A percentile compares a stretch with the other conserved stretches of the same genome.
Conservation (phyloP, 2,329 filamentous ascomycete genomes). For the Ascochyta clinopodiicola region DNA sequence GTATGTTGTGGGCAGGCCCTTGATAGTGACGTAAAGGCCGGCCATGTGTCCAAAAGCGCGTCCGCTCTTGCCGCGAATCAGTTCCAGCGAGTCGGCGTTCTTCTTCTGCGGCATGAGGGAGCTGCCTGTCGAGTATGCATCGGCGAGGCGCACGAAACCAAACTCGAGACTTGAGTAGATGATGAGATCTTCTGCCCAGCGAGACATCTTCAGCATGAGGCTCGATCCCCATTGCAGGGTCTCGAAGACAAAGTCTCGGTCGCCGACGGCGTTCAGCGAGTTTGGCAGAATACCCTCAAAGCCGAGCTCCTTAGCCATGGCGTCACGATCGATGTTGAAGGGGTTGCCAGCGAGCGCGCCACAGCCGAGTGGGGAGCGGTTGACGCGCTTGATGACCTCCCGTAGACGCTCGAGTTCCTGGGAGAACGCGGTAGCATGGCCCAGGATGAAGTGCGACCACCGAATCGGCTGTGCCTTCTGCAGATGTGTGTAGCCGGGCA, state of each 20-base stretch:
- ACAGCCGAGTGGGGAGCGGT: slow-evolving; percentile 72
- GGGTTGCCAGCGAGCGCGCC: slow-evolving; percentile 83
- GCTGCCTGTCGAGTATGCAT: slow-evolving; percentile 80
- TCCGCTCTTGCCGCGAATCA: slow-evolving; percentile 79
- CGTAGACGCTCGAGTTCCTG: slow-evolving; percentile 78
- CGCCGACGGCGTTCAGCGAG: slow-evolving; percentile 76
- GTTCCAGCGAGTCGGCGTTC: slow-evolving; percentile 76
- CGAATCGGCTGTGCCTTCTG: slow-evolving; percentile 82
- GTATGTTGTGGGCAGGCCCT: slow-evolving; percentile 80
- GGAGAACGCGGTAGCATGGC: slow-evolving; percentile 74
- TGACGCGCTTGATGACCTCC: slow-evolving; percentile 76
- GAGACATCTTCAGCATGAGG: slow-evolving; percentile 79
- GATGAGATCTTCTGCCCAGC: slow-evolving; percentile 87
- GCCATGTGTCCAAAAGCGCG: slow-evolving; percentile 82
- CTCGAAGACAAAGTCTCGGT: slow-evolving; percentile 84
- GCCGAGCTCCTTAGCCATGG: slow-evolving; percentile 79
- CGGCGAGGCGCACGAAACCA: slow-evolving; percentile 75
- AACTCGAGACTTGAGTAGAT: slow-evolving; percentile 81
- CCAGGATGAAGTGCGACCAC: slow-evolving; percentile 83
- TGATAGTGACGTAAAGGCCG: slow-evolving; percentile 77
- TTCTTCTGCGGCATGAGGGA: slow-evolving; percentile 86
- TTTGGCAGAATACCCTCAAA: slow-evolving; percentile 79
- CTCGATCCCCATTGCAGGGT: slow-evolving; percentile 80
- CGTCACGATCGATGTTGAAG: slow-evolving; percentile 80
- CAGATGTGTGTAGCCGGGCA: slow-evolving; percentile 89